phyloP scores from a whole-genome alignment of 2,329 filamentous ascomycete genomes.

The Fusarium tjaetaba region DNA sequence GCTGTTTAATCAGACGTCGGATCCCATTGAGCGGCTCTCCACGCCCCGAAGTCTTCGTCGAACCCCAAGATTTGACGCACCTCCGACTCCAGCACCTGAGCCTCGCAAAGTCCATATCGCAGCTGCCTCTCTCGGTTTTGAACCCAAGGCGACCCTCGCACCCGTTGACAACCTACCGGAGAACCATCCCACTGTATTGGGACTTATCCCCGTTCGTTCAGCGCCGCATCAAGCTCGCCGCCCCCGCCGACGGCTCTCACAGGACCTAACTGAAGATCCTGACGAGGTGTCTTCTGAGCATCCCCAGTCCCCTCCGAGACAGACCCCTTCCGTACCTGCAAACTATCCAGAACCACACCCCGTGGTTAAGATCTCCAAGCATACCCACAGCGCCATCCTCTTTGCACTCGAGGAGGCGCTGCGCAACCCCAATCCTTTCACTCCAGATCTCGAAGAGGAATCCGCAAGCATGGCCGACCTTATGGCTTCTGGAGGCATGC shows the following conservation, averaged over 20 bases:
- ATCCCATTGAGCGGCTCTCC: constrained; percentile 53
- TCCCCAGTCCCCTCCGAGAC: constrained; percentile 40
- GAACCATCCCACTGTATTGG: constrained; percentile 41
- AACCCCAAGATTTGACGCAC: constrained; percentile 61
- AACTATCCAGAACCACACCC: constrained; percentile 56
- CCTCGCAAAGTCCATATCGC: constrained; percentile 57
- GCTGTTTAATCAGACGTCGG: constrained; percentile 46
- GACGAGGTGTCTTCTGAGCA: constrained; percentile 52
- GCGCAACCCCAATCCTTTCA: constrained; percentile 83
- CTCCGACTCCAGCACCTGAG: constrained; percentile 52
- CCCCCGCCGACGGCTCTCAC: constrained; percentile 54
- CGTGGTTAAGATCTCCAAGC: constrained; percentile 76
- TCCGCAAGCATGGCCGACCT: constrained; percentile 93
- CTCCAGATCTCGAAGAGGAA: constrained; percentile 85
- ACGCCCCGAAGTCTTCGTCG: constrained; percentile 61
- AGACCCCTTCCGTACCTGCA: constrained; percentile 44
- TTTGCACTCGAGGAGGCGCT: constrained; percentile 93
- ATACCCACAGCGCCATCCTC: constrained; percentile 89
- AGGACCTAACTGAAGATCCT: constrained; percentile 59
- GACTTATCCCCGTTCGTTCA: constrained; percentile 51
- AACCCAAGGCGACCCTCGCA: constrained; percentile 49
- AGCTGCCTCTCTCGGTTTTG: constrained; percentile 60
- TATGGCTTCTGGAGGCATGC: constrained; percentile 64
- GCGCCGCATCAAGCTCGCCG: constrained; percentile 50
- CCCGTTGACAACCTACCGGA: constrained; percentile 37